Conservation (phyloP, 352 stramenopile species). For the Pythium biforme region DNA sequence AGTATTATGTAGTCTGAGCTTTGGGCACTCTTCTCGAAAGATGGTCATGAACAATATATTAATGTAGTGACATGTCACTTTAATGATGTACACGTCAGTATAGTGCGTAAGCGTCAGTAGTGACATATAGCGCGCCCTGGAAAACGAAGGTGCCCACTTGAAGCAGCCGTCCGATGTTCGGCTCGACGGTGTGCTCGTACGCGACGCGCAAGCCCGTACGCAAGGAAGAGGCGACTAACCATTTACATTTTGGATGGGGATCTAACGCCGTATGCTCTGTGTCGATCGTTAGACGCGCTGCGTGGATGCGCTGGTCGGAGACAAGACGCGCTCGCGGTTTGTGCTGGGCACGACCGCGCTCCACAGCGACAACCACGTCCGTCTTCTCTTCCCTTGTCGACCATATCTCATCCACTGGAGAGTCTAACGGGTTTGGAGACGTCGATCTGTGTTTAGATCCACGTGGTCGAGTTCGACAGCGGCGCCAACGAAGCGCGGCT, state of each 20-base stretch:
- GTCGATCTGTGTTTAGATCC: slow-evolving; percentile 40
- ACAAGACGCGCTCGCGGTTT: slow-evolving; percentile 66
- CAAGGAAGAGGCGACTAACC: too few relatives aligned
- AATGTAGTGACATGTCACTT: slow-evolving; percentile 9
- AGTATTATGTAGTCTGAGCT: too few relatives aligned
- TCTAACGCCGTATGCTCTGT: not conserved
- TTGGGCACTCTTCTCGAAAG: not conserved
- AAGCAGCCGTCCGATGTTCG: slow-evolving; percentile 21
- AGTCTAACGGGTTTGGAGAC: too few relatives aligned
- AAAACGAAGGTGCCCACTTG: not conserved
- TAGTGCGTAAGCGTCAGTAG: not conserved
- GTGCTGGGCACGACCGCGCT: slow-evolving; percentile 63
- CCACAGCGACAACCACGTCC: slow-evolving; percentile 66
- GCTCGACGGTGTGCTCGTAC: slow-evolving; percentile 25
- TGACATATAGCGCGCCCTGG: not conserved
- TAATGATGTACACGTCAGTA: slow-evolving; percentile 8
- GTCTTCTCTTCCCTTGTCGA: too few relatives aligned
- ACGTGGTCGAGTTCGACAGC: slow-evolving; percentile 60
- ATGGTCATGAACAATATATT: not conserved
- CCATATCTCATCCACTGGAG: too few relatives aligned
- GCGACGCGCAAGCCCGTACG: slow-evolving; percentile 23
- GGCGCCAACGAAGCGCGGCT: slow-evolving; percentile 37
- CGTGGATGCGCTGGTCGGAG: slow-evolving; percentile 61
- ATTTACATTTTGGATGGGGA: not conserved
- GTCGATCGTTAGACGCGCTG: slow-evolving; percentile 43